phyloP scores from a whole-genome alignment of 495 filamentous ascomycete genomes.

The Lepidopterella palustris region DNA sequence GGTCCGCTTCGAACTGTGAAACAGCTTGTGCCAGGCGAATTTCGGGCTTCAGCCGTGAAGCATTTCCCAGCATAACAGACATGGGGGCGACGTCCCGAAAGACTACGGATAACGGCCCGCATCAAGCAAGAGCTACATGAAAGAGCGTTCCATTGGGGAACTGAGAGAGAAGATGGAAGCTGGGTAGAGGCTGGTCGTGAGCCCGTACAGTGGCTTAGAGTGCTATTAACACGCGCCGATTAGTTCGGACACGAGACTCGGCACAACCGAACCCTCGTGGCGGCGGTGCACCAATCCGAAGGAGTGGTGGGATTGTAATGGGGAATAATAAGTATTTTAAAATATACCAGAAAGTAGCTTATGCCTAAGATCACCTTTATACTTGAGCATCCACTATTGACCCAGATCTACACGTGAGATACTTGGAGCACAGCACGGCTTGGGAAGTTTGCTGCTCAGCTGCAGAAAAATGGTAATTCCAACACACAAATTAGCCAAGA shows the following conservation, averaged over 20 bases:
- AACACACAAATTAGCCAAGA: constrained; percentile 5
- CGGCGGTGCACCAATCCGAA: constrained; percentile 5
- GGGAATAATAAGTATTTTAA: constrained; percentile 1
- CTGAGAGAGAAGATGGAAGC: constrained; percentile 10
- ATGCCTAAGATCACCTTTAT: constrained; percentile 4
- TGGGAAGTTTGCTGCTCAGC: constrained; percentile 8
- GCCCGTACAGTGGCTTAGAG: too few relatives aligned
- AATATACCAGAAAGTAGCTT: background rate
- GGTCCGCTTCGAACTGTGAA: constrained; percentile 39
- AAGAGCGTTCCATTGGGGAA: too few relatives aligned
- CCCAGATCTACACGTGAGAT: constrained; percentile 6
- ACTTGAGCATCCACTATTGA: constrained; percentile 6
- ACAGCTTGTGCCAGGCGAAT: constrained; percentile 38
- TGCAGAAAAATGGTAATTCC: constrained; percentile 2
- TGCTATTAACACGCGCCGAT: constrained; percentile 1
- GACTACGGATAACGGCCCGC: too few relatives aligned
- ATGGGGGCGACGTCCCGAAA: too few relatives aligned
- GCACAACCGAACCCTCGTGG: background rate
- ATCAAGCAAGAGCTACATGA: too few relatives aligned
- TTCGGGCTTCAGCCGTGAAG: constrained; percentile 37
- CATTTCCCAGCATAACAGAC: constrained; percentile 47
- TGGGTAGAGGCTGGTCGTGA: constrained; percentile 3
- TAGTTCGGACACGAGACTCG: constrained; percentile 5
- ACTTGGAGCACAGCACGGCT: constrained; percentile 4
- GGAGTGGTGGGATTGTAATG: background rate